Percentiles rank a stretch among this genome's conserved stretches.
Conservation (phyloP, 140 eudicot genomes). For the Oenanthe javanica region DNA sequence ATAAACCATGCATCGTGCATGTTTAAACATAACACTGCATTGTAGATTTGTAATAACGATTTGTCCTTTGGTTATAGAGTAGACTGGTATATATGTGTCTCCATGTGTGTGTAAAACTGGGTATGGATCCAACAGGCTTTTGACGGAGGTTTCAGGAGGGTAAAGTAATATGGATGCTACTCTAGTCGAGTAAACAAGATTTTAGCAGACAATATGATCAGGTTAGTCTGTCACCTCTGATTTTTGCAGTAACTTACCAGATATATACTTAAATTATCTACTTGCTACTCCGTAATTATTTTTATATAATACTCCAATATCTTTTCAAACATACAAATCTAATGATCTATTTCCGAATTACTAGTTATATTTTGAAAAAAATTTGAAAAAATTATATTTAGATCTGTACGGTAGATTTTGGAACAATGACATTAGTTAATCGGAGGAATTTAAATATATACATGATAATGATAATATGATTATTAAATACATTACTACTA, state of each 20-base stretch:
- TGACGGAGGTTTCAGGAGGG: slow-evolving; percentile 13
- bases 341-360: too few relatives aligned
- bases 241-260: background rate
- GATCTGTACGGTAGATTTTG: too few relatives aligned
- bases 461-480: too few relatives aligned
- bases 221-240: background rate
- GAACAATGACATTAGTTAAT: too few relatives aligned
- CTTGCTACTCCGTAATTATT: background rate
- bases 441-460: too few relatives aligned
- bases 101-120: background rate
- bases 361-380: too few relatives aligned
- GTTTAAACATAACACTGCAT: background rate
- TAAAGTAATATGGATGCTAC: background rate
- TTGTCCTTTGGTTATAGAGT: slow-evolving; percentile 2
- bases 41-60: background rate
- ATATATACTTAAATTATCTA: background rate
- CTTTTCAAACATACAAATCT: too few relatives aligned
- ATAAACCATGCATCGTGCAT: background rate
- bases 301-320: too few relatives aligned
- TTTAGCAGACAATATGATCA: slow-evolving; percentile 17
- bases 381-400: too few relatives aligned
- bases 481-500: too few relatives aligned
- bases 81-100: background rate
- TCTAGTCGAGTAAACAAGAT: background rate
- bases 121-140: slow-evolving; percentile 6